Evolutionary conservation across 2,329 filamentous ascomycete genomes (phyloP).

Genomic region (Paracoccidioides lutzii): DNA sequence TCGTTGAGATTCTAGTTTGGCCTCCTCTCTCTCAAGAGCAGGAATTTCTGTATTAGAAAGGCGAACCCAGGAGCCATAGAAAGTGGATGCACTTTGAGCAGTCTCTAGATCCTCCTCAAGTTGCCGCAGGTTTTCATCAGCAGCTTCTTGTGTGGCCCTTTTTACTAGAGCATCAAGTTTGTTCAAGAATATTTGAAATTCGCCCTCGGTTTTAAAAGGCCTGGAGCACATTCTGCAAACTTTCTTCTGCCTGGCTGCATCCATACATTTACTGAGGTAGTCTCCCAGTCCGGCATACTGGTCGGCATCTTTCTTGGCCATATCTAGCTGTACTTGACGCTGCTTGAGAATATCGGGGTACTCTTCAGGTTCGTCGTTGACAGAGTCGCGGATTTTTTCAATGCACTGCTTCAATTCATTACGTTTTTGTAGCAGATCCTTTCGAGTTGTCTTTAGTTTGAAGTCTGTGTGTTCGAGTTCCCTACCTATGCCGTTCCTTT

Average conservation of each 20-base stretch:
- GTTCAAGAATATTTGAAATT: constrained; percentile 50
- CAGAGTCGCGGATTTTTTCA: constrained; percentile 46
- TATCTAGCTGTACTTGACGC: constrained; percentile 39
- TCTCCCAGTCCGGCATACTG: constrained; percentile 54
- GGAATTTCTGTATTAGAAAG: constrained; percentile 59
- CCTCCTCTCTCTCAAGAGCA: constrained; percentile 49
- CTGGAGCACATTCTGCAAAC: constrained; percentile 66
- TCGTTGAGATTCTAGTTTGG: constrained; percentile 48
- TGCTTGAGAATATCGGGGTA: constrained; percentile 42
- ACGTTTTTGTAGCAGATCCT: constrained; percentile 51
- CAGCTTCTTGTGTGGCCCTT: constrained; percentile 41
- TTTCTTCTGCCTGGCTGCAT: constrained; percentile 53
- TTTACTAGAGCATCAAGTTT: constrained; percentile 49
- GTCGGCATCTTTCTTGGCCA: constrained; percentile 50
- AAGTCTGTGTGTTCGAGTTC: constrained; percentile 67
- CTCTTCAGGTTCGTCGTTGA: constrained; percentile 39
- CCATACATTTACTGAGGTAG: constrained; percentile 58
- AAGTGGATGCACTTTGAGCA: constrained; percentile 49
- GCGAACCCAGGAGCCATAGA: constrained; percentile 63
- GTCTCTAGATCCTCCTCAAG: constrained; percentile 49
- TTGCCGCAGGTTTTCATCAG: constrained; percentile 50
- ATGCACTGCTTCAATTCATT: constrained; percentile 51
- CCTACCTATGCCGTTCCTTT: constrained; percentile 56
- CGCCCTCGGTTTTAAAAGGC: constrained; percentile 47
- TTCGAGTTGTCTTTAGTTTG: constrained; percentile 52